A percentile compares a stretch with the other conserved stretches of the same genome.
Conservation (phyloP, 148 eudicot genomes). For the Camellia lanceoleosa region DNA sequence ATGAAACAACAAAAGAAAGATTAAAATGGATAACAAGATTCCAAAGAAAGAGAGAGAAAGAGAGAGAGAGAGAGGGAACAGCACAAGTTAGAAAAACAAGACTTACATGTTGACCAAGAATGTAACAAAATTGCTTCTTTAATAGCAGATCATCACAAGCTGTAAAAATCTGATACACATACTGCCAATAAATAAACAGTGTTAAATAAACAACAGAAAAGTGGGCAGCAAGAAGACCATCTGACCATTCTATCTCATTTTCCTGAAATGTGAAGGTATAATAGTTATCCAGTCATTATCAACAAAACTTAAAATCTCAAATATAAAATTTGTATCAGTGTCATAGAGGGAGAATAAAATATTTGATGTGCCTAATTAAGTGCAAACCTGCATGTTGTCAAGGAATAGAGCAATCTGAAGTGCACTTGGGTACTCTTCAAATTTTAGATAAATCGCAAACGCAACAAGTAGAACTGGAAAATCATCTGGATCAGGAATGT, state of each 20-base stretch:
- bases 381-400: slow-evolving; percentile 71
- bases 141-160: slow-evolving; percentile 56
- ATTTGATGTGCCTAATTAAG: neutral
- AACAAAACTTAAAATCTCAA: neutral
- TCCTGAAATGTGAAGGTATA: neutral
- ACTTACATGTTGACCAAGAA: slow-evolving; percentile 92
- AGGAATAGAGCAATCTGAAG: slow-evolving; percentile 79
- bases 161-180: slow-evolving; percentile 70
- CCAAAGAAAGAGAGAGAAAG: too few relatives aligned
- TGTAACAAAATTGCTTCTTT: slow-evolving; percentile 87
- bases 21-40: neutral
- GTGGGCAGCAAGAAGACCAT: neutral
- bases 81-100: neutral
- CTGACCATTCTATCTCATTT: neutral
- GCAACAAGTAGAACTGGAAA: slow-evolving; percentile 69
- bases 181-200: slow-evolving; percentile 45
- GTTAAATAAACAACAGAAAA: neutral
- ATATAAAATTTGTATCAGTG: neutral
- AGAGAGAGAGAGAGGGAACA: too few relatives aligned
- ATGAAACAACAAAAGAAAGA: neutral
- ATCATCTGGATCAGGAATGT: slow-evolving; percentile 92
- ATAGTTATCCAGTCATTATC: neutral
- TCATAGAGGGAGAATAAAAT: neutral
- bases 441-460: slow-evolving; percentile 56
- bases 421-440: slow-evolving; percentile 75